Conservation (phyloP, 495 filamentous ascomycete species). For the Chlorociboria aeruginascens region DNA sequence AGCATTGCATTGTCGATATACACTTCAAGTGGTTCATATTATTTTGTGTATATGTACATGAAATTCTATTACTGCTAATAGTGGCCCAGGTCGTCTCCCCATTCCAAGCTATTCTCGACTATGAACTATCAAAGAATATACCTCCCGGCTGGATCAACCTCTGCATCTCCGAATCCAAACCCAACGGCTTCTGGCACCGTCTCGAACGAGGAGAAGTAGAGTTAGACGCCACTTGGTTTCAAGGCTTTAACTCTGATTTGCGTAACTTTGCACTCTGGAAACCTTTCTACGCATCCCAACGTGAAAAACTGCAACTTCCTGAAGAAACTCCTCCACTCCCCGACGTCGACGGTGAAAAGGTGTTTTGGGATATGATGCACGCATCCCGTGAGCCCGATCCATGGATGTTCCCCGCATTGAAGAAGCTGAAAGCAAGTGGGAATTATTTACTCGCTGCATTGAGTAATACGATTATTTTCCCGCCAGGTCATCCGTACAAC, state of each 20-base stretch:
- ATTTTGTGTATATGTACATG: no score
- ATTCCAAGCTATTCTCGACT: conserved; percentile 83
- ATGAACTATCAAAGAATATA: conserved; percentile 63
- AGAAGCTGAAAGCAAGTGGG: conserved; percentile 48
- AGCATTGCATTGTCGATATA: no score
- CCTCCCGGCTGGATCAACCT: conserved; percentile 84
- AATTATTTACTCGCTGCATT: conserved; percentile 68
- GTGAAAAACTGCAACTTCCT: conserved; percentile 6
- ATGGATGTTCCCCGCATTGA: conserved; percentile 77
- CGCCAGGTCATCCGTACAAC: conserved; percentile 47
- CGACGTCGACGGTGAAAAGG: conserved; percentile 58
- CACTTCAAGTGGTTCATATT: no score
- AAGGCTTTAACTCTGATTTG: conserved; percentile 64
- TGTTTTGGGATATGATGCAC: conserved; percentile 93
- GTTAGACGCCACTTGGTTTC: conserved; percentile 64
- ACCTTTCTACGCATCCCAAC: conserved; percentile 10
- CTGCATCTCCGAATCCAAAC: conserved; percentile 65
- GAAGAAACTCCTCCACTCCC: conserved; percentile 49
- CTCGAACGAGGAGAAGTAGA: conserved; percentile 66
- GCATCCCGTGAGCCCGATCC: conserved; percentile 60
- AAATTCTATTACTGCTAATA: no score
- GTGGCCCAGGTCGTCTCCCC: conserved; percentile 66
- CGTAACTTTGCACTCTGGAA: conserved; percentile 53
- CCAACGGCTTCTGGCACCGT: conserved; percentile 79
- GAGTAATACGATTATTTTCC: conserved; percentile 80